phyloP scores from a whole-genome alignment of 768 basidiomycete genomes.

The Suillus fuscotomentosus region DNA sequence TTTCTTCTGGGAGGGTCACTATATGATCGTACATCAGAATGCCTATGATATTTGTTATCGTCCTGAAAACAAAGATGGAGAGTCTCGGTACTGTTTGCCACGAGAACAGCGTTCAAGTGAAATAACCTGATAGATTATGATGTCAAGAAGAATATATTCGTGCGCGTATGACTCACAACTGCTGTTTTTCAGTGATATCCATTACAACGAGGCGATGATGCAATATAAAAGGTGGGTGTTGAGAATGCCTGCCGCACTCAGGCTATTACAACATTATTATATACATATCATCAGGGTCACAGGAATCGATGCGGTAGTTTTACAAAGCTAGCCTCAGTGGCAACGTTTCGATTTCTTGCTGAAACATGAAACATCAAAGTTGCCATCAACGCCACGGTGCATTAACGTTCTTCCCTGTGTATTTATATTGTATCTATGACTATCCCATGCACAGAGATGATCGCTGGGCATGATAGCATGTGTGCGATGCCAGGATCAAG shows the following conservation, averaged over 20 bases:
- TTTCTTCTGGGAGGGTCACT: slow-evolving; percentile 34
- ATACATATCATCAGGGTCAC: not conserved
- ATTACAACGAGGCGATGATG: not conserved
- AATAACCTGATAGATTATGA: not conserved
- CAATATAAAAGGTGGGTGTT: not conserved
- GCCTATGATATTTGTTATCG: slow-evolving; percentile 11
- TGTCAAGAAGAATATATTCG: not conserved
- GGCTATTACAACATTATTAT: not conserved
- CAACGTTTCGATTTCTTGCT: not conserved
- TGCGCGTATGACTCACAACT: not conserved
- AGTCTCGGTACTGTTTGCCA: slow-evolving; percentile 5
- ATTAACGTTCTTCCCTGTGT: too few relatives aligned
- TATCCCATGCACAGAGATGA: too few relatives aligned
- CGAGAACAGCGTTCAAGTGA: not conserved
- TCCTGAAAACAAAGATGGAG: not conserved
- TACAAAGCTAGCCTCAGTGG: not conserved
- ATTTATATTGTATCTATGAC: too few relatives aligned
- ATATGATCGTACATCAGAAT: slow-evolving; percentile 30
- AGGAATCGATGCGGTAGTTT: not conserved
- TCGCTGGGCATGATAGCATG: too few relatives aligned
- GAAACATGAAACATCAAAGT: too few relatives aligned
- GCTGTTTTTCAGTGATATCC: slow-evolving; percentile 1
- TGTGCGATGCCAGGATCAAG: too few relatives aligned
- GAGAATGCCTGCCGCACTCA: not conserved
- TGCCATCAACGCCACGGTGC: too few relatives aligned